phyloP scores from a whole-genome alignment of 2,329 filamentous ascomycete species.

The Mycosphaerelloides madeirae region DNA sequence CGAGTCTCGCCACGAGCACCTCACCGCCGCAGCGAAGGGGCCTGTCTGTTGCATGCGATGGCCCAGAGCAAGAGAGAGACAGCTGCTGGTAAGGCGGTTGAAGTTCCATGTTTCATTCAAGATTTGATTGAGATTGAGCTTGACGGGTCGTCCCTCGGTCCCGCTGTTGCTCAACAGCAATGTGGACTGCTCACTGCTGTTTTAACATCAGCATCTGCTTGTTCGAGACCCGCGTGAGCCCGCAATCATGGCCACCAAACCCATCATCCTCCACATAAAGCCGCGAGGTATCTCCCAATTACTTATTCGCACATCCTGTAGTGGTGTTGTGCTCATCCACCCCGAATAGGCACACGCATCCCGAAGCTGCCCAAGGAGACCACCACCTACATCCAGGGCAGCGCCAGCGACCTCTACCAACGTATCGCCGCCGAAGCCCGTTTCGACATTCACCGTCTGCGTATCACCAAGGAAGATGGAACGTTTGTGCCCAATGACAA shows the following conservation, averaged over 20 bases:
- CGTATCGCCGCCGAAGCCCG: constrained; percentile 52
- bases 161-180: too few species aligned
- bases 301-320: not conserved
- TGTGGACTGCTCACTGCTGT: too few species aligned
- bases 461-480: constrained; percentile 62
- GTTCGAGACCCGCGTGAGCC: not conserved
- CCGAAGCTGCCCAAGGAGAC: constrained; percentile 55
- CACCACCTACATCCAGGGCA: constrained; percentile 48
- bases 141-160: not conserved
- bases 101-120: too few species aligned
- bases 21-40: too few species aligned
- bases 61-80: too few species aligned
- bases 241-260: constrained; percentile 36
- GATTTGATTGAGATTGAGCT: too few species aligned
- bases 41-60: not conserved
- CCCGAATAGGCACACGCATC: constrained; percentile 55
- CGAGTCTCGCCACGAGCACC: too few species aligned
- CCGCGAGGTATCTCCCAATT: constrained; percentile 37
- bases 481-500: constrained; percentile 52
- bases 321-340: not conserved
- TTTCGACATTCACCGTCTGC: constrained; percentile 55
- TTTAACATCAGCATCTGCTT: too few species aligned
- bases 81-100: too few species aligned
- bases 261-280: constrained; percentile 42
- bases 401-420: constrained; percentile 53